Evolutionary conservation across 148 eudicot genomes (phyloP).

Genomic region (Fallopia convolvulus): DNA sequence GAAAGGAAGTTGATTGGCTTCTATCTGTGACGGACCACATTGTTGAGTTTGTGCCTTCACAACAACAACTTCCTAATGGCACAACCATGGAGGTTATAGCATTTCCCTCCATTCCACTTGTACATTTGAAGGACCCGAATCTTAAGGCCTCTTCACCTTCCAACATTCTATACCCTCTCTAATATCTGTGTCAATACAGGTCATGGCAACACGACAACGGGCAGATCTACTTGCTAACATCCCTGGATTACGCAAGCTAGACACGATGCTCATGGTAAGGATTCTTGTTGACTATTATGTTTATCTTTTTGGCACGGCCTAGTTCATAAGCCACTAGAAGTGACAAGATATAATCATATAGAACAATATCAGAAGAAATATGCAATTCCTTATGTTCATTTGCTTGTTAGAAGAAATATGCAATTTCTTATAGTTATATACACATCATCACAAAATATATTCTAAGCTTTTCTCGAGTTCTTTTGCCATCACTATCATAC

Average conservation of each 20-base stretch:
- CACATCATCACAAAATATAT: not conserved
- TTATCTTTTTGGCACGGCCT: too few species aligned
- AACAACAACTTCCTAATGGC: slow-evolving; percentile 44
- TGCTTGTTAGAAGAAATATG: too few species aligned
- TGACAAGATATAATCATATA: too few species aligned
- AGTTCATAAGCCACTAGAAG: too few species aligned
- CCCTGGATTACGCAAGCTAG: slow-evolving; percentile 86
- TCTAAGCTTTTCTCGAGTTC: not conserved
- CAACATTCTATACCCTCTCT: too few species aligned
- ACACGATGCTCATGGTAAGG: slow-evolving; percentile 80
- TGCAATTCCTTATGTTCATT: not conserved
- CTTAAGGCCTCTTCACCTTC: too few species aligned
- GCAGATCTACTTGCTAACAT: slow-evolving; percentile 61
- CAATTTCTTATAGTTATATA: too few species aligned
- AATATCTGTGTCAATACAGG: not conserved
- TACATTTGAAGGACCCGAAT: too few species aligned
- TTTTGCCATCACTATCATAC: not conserved
- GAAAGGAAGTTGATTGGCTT: slow-evolving; percentile 59
- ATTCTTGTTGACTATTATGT: not conserved
- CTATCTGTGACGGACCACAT: slow-evolving; percentile 60
- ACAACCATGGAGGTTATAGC: slow-evolving; percentile 26
- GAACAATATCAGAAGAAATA: not conserved
- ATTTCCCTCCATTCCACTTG: too few species aligned
- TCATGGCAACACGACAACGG: slow-evolving; percentile 81
- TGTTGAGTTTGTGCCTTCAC: slow-evolving; percentile 51